These are phyloP conservation scores for Phytopythium oedochilum DNA, from an alignment of 352 stramenopile species.

Conservation along the genomic window DNA sequence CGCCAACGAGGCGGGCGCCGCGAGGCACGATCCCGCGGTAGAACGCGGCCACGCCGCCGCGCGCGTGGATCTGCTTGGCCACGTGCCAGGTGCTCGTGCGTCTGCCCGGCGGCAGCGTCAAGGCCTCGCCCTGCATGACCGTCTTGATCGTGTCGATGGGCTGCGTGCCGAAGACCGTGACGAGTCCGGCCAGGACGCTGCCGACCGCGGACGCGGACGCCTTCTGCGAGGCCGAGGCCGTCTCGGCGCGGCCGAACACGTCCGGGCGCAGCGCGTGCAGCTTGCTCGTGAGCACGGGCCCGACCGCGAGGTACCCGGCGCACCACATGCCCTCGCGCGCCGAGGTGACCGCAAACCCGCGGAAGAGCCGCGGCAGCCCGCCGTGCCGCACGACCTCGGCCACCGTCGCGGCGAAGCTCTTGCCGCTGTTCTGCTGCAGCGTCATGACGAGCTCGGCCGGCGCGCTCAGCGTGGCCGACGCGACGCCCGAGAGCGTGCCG, in stretches of 20 bases:
- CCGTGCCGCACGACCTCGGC: slow-evolving; percentile 42
- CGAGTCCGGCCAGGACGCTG: slow-evolving; percentile 64
- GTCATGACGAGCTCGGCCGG: slow-evolving; percentile 84
- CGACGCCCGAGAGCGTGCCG: slow-evolving; percentile 54
- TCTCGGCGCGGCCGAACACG: slow-evolving; percentile 47
- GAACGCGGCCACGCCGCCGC: slow-evolving; percentile 47
- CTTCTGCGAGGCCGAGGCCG: slow-evolving; percentile 55
- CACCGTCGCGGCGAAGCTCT: slow-evolving; percentile 58
- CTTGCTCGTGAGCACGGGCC: slow-evolving; percentile 58
- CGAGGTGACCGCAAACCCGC: slow-evolving; percentile 53
- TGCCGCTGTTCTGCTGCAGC: slow-evolving; percentile 80
- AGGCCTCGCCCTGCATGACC: slow-evolving; percentile 77
- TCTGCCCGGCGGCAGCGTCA: slow-evolving; percentile 30
- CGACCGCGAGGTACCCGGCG: slow-evolving; percentile 72
- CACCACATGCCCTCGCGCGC: slow-evolving; percentile 72
- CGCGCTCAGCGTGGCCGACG: slow-evolving; percentile 59
- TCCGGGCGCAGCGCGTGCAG: slow-evolving; percentile 47
- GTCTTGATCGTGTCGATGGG: slow-evolving; percentile 84
- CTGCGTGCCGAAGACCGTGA: slow-evolving; percentile 74
- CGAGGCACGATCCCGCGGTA: slow-evolving; percentile 73
- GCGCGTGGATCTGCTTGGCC: slow-evolving; percentile 35
- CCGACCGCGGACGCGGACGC: slow-evolving; percentile 53
- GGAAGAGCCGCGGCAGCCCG: slow-evolving; percentile 47
- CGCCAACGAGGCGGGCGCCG: slow-evolving; percentile 73
- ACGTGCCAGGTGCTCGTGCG: slow-evolving; percentile 37